These are phyloP conservation scores for Ceratocystis colombiana DNA, from an alignment of 2,329 filamentous ascomycete genomes.

Conservation along the genomic window DNA sequence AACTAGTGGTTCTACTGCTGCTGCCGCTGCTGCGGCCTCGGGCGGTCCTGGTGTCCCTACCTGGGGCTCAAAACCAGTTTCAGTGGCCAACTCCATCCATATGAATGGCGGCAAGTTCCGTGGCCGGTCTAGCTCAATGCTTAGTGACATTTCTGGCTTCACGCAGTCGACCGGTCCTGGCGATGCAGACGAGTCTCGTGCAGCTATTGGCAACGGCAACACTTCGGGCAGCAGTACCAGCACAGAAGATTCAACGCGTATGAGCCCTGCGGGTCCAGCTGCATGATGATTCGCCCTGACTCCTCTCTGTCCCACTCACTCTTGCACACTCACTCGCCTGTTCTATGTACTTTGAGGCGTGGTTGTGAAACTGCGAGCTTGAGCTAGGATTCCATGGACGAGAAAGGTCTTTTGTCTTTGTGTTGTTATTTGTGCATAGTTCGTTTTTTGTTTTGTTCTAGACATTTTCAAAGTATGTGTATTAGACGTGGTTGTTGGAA, in stretches of 20 bases:
- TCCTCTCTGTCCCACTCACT: neutral
- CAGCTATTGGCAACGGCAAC: conserved; percentile 6
- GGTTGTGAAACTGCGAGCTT: neutral
- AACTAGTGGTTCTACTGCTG: neutral
- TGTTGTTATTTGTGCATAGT: conserved; percentile 20
- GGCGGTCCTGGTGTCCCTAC: neutral
- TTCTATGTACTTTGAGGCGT: neutral
- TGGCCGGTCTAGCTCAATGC: conserved; percentile 56
- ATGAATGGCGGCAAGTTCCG: conserved; percentile 37
- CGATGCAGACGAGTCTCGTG: conserved; percentile 14
- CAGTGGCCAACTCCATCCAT: neutral
- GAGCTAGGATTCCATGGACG: neutral
- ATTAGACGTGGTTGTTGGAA: conserved; percentile 21
- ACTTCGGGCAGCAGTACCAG: conserved; percentile 15
- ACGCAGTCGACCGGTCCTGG: conserved; percentile 52
- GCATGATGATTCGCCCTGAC: neutral
- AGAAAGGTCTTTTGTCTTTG: conserved; percentile 12
- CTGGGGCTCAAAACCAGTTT: conserved; percentile 2
- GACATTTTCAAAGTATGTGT: conserved; percentile 11
- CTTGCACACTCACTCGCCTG: neutral
- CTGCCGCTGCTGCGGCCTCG: neutral
- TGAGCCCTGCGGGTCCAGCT: conserved; percentile 15
- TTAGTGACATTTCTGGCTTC: conserved; percentile 56
- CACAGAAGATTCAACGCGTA: conserved; percentile 1
- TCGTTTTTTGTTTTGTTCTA: conserved; percentile 19